Base-by-base conservation (phyloP, 176 grass and related monocot genomes). In the Puya raimondii region DNA sequence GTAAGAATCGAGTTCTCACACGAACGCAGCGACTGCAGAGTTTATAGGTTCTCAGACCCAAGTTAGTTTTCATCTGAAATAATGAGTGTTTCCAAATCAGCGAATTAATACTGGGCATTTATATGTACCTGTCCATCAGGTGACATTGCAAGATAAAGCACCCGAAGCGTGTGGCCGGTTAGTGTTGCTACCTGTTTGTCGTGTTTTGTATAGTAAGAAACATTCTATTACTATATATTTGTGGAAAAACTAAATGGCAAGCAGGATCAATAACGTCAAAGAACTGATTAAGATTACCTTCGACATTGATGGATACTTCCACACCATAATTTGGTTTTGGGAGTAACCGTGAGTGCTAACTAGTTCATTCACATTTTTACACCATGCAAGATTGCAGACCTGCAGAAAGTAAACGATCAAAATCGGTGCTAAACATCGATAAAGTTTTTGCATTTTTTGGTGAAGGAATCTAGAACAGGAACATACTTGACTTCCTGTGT, bases 261-360 rank as follows among this genome's bases (percentile, higher is more conserved):
- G 42, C 22, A 66, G 12, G 16, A 48, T 15, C 25, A 14, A 23
- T 42, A 12, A 52, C 5, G 26, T 7, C 20, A 23, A 26, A 27
- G 11, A 8, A 21, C 14, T 69, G 69, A 69, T 16, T 33, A 70
- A 65, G 48, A 64, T 33, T 80, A 92, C 94, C 89, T 92, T 97
- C 66, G 78, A 79, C 84, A 97, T 88, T 2, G 89, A 92, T 74
- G 94, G 94, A 70, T 97, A 97, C 70, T 93, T 97, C 94, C 94
- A 97, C 72, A 97, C 89, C 94, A 97, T 97, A 70, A 97, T 97
- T 80, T 97, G 89, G 59, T 97, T 97, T 69, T 97, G 86, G 12
- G 94, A 97, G 70, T 97, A 97, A 13, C 94, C 94, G 75, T 97
- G 94, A 51, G 94, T 97, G 72, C 94, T 97, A 49, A 97, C 94